Conservation (phyloP, 2,329 filamentous ascomycete species). For the Chrysosporium queenslandicum region DNA sequence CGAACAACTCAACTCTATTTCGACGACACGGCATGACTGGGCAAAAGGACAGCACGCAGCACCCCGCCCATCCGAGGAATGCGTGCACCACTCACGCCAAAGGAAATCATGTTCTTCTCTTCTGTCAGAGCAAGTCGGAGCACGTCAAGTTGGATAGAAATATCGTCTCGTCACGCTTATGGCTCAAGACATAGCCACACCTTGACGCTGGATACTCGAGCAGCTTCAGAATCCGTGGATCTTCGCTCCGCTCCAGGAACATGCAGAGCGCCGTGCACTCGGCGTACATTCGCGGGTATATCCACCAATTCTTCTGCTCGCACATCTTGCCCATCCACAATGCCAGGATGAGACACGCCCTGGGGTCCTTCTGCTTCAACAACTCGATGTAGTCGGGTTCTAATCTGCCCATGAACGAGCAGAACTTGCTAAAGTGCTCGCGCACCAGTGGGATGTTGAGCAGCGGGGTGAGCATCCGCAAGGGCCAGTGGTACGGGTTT, state of each 20-base stretch:
- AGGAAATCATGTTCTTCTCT: too few species aligned
- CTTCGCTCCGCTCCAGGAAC: slow-evolving; percentile 26
- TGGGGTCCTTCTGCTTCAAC: slow-evolving; percentile 25
- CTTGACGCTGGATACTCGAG: slow-evolving; percentile 27
- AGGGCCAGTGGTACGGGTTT: slow-evolving; percentile 32
- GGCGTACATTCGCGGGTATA: slow-evolving; percentile 24
- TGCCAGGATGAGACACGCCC: slow-evolving; percentile 27
- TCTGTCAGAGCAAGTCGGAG: not conserved
- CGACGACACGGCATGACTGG: not conserved
- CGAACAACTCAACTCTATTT: not conserved
- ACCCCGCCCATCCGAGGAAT: too few species aligned
- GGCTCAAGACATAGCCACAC: slow-evolving; percentile 26
- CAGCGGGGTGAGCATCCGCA: slow-evolving; percentile 28
- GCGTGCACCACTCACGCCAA: too few species aligned
- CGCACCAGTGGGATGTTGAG: slow-evolving; percentile 22
- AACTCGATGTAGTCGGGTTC: slow-evolving; percentile 24
- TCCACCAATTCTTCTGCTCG: slow-evolving; percentile 24
- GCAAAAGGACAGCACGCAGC: too few species aligned
- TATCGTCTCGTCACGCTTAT: slow-evolving; percentile 15
- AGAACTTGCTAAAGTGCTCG: slow-evolving; percentile 22
- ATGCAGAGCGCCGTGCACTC: slow-evolving; percentile 33
- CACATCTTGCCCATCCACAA: slow-evolving; percentile 29
- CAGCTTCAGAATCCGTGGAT: slow-evolving; percentile 23
- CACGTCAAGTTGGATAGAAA: slow-evolving; percentile 9
- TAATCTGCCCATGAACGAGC: slow-evolving; percentile 30